These are phyloP conservation scores for Platismatia glauca DNA, from an alignment of 495 filamentous ascomycete species.

Conservation along the genomic window DNA sequence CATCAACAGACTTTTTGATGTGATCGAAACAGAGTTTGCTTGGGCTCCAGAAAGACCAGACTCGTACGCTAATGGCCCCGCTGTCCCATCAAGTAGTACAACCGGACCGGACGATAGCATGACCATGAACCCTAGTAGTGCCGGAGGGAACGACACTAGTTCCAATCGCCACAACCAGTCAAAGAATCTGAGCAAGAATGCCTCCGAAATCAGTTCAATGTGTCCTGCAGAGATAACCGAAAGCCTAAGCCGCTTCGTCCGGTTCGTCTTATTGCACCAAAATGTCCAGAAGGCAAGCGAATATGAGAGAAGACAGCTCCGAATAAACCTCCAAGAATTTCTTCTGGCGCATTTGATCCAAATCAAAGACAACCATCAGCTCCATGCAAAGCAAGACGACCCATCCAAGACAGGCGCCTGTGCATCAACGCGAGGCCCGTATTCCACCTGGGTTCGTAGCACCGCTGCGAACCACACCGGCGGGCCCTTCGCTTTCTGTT, in stretches of 20 bases:
- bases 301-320: not conserved
- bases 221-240: too few relatives aligned
- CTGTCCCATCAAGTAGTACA: too few relatives aligned
- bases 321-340: slow-evolving; percentile 22
- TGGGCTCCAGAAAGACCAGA: too few relatives aligned
- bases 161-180: too few relatives aligned
- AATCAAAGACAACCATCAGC: slow-evolving; percentile 19
- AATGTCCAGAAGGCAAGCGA: not conserved
- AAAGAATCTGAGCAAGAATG: not conserved
- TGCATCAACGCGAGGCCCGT: not conserved
- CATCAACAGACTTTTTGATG: too few relatives aligned
- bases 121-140: too few relatives aligned
- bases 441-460: slow-evolving; percentile 28
- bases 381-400: too few relatives aligned
- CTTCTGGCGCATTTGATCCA: slow-evolving; percentile 27
- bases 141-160: too few relatives aligned
- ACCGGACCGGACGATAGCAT: too few relatives aligned
- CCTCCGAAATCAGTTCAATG: slow-evolving; percentile 29
- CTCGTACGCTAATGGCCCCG: too few relatives aligned
- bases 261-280: not conserved
- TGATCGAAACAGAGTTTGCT: too few relatives aligned
- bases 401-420: too few relatives aligned
- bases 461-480: slow-evolving; percentile 31
- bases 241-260: not conserved
- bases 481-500: slow-evolving; percentile 32